These are phyloP conservation scores for Yarrowia sp. DNA, from an alignment of 805 yeast genomes.

Conservation along the genomic window DNA sequence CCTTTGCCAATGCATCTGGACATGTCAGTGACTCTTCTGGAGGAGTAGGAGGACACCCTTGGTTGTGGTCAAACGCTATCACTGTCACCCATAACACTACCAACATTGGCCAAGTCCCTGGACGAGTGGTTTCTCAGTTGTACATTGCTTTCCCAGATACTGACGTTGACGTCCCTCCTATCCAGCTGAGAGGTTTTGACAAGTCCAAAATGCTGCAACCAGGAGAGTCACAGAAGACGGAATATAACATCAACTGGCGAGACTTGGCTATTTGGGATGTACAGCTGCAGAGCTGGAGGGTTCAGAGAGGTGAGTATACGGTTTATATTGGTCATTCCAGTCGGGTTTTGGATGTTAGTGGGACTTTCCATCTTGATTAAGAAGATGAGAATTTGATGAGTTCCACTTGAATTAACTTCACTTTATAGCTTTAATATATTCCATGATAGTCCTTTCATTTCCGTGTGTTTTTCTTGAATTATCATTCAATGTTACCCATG, in stretches of 20 bases:
- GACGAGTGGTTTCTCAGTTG: conserved; percentile 60
- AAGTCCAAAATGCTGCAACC: neutral
- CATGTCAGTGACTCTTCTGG: conserved; percentile 51
- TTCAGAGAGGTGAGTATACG: neutral
- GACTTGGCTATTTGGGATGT: conserved; percentile 17
- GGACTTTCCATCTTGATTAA: neutral
- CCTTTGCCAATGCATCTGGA: neutral
- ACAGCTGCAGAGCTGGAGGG: conserved; percentile 15
- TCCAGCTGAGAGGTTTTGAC: conserved; percentile 59
- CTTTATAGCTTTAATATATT: too few species aligned
- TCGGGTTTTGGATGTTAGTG: neutral
- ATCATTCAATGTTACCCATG: too few species aligned
- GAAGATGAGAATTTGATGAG: too few species aligned
- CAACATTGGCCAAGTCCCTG: conserved; percentile 57
- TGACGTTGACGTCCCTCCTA: conserved; percentile 57
- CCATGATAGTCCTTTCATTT: too few species aligned
- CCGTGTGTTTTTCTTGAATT: too few species aligned
- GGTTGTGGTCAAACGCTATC: conserved; percentile 61
- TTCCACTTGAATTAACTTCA: too few species aligned
- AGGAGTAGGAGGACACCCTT: conserved; percentile 64
- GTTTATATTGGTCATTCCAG: conserved; percentile 6
- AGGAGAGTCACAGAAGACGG: neutral
- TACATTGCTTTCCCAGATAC: conserved; percentile 57
- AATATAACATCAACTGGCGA: conserved; percentile 2
- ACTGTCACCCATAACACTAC: conserved; percentile 56